These are phyloP conservation scores for Naganishia liquefaciens DNA, from an alignment of 1,284 basidiomycete species.

Conservation along the genomic window DNA sequence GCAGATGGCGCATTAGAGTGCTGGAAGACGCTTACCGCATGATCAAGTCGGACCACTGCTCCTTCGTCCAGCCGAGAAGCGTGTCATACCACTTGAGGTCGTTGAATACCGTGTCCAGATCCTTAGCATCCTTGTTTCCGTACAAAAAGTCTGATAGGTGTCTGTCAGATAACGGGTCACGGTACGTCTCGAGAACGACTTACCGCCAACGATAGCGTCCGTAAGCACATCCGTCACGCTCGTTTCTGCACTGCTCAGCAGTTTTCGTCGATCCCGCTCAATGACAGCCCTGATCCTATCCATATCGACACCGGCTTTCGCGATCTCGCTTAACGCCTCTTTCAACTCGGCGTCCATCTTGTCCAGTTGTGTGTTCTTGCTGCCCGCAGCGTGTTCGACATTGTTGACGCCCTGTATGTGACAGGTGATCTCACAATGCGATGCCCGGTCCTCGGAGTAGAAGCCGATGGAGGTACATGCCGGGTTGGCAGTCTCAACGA, in stretches of 20 bases:
- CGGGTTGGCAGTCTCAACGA: constrained; percentile 87
- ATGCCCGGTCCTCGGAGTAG: constrained; percentile 73
- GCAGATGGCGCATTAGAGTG: background rate
- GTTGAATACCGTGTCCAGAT: constrained; percentile 72
- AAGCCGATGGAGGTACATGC: constrained; percentile 86
- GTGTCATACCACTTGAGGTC: constrained; percentile 72
- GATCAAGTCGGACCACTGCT: constrained; percentile 79
- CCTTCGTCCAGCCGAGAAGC: constrained; percentile 69
- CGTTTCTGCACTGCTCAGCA: constrained; percentile 51
- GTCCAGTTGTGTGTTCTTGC: constrained; percentile 63
- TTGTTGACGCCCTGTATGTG: constrained; percentile 83
- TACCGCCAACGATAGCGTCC: constrained; percentile 64
- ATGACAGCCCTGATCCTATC: constrained; percentile 85
- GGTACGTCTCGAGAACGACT: constrained; percentile 26
- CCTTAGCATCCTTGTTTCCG: constrained; percentile 77
- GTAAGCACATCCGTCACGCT: constrained; percentile 44
- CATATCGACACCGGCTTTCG: constrained; percentile 81
- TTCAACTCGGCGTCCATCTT: constrained; percentile 71
- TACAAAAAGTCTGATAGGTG: constrained; percentile 74
- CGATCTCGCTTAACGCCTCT: constrained; percentile 70
- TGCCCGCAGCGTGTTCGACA: background rate
- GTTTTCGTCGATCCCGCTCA: constrained; percentile 80
- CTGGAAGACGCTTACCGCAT: constrained; percentile 63
- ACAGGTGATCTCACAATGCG: constrained; percentile 70
- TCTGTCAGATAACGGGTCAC: background rate